Conservation (phyloP, 805 yeast genomes). For the Yarrowia hollandica region DNA sequence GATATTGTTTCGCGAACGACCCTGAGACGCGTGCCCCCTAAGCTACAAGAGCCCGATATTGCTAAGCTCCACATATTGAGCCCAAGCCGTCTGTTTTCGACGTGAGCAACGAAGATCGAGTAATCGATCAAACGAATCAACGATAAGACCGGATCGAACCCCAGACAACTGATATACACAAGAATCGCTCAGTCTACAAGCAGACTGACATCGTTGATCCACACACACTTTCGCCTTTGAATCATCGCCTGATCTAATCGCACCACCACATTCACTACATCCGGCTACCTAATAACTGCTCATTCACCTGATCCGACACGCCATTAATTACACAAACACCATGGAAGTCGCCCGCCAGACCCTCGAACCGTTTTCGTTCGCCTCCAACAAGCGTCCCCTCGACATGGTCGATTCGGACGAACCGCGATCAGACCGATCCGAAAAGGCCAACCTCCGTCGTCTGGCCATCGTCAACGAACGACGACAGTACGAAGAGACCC, state of each 20-base stretch:
- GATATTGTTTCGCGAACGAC: background rate
- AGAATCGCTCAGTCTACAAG: too few species aligned
- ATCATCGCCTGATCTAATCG: too few species aligned
- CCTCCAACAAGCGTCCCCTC: background rate
- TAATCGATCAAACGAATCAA: too few species aligned
- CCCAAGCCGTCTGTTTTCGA: background rate
- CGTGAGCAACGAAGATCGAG: background rate
- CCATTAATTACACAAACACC: background rate
- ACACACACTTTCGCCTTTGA: too few species aligned
- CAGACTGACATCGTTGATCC: too few species aligned
- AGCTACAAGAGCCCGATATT: background rate
- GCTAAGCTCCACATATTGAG: background rate
- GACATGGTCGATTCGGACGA: slow-evolving; percentile 16
- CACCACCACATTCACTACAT: too few species aligned
- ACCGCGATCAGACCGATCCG: slow-evolving; percentile 6
- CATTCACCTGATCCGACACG: background rate
- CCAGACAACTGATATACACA: too few species aligned
- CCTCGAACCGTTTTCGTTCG: slow-evolving; percentile 11
- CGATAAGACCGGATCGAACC: background rate
- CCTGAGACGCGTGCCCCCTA: background rate
- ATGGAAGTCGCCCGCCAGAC: slow-evolving; percentile 23
- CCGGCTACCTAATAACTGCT: too few species aligned
- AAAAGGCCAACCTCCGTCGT: slow-evolving; percentile 19
- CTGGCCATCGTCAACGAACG: slow-evolving; percentile 22
- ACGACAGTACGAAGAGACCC: slow-evolving; percentile 17